Percentiles rank a stretch among this genome's conserved stretches.
Evolutionary conservation across 306 rosid species (phyloP).

Genomic region (Medicago lupulina): DNA sequence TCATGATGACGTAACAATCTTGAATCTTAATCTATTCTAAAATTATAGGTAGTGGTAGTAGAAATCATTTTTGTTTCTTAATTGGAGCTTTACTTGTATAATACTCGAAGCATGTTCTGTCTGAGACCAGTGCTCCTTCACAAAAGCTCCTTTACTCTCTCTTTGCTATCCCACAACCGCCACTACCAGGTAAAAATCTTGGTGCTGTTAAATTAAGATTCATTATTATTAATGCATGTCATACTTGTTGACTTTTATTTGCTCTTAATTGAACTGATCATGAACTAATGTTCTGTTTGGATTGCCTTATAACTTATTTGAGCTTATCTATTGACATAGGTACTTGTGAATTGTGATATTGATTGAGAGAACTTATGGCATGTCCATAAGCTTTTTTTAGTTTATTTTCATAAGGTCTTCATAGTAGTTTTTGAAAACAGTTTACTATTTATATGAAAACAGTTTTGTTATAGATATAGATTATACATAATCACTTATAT

Average conservation of each 20-base stretch:
- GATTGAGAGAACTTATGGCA: no score
- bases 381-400: background rate
- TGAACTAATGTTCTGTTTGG: background rate
- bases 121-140: background rate
- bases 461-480: background rate
- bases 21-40: background rate
- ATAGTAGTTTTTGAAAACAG: background rate
- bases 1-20: background rate
- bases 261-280: background rate
- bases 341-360: no score
- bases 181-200: conserved; percentile 16
- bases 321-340: background rate
- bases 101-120: background rate
- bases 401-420: background rate
- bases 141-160: conserved; percentile 10
- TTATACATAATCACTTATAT: background rate
- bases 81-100: background rate
- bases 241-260: background rate
- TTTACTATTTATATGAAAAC: background rate
- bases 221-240: conserved; percentile 1
- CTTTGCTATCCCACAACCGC: conserved; percentile 12
- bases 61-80: background rate
- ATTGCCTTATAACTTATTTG: background rate
- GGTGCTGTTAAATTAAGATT: background rate
- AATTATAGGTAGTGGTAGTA: background rate